Base-by-base conservation (phyloP, 371 early-diverging fungal genomes). In the Blyttiomyces sp. region DNA sequence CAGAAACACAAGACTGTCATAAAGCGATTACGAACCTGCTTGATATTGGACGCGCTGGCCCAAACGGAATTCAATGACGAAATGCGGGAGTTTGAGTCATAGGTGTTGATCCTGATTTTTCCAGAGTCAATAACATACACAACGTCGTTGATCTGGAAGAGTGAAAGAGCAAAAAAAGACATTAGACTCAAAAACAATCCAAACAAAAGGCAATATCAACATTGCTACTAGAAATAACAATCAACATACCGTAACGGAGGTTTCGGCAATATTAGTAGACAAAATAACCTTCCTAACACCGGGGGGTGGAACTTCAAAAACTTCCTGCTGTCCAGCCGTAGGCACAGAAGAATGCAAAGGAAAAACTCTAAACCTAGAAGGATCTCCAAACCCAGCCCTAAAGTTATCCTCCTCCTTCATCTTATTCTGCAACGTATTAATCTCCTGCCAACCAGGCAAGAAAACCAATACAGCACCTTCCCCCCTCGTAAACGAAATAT, bases 221-320 rank as follows among this genome's bases (percentile, higher is more conserved):
- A 49, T 42, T n/a, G n/a, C n/a, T n/a, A n/a, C n/a, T n/a, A n/a
- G n/a, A n/a, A n/a, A n/a, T n/a, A n/a, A 35, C 21, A 26, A 28
- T n/a, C n/a, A 46, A 68, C 67, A 30, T 34, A 74, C 71, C 33
- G 87, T 87, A 7, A 87, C 72, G 53, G 75, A 74, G 0, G 97
- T 96, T 68, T 97, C 98, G 0, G 95, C 92, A 73, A 97, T 92
- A 57, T 96, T 95, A 21, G 96, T 96, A 3, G 90, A 76, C 46
- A 98, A 69, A 17, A 98, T 90, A 51, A 94, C 84, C 71, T 95
- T 95, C 30, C 95, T 77, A 13, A 81, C 63, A 0, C 86, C 86
- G 0, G 66, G 50, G 1, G 85, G 82, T 9, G 87, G 86, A 4
- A 74, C 60, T 27, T 83, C 83, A 69, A 87, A 86, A 1, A 86